phyloP scores from a whole-genome alignment of 306 rosid species.

The Mimosa bimucronata region DNA sequence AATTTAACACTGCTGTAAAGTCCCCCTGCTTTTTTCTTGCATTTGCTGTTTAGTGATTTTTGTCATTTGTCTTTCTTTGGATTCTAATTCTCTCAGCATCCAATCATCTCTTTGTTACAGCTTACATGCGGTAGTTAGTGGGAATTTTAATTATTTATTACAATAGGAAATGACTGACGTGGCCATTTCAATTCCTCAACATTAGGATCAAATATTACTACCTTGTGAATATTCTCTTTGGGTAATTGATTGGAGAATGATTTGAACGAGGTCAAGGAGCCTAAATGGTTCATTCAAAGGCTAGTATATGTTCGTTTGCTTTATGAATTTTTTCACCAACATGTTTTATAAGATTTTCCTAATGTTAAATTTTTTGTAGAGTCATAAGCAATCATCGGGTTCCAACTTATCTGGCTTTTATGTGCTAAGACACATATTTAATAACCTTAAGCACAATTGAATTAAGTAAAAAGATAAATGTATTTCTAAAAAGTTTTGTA shows the following conservation, averaged over 20 bases:
- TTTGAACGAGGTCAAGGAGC: too few species aligned
- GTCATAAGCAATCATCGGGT: too few species aligned
- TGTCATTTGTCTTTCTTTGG: background rate
- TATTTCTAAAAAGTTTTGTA: too few species aligned
- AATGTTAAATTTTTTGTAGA: too few species aligned
- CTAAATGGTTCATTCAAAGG: background rate
- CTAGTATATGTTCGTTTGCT: too few species aligned
- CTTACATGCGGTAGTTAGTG: constrained; percentile 36
- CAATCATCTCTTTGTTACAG: too few species aligned
- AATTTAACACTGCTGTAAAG: constrained; percentile 35
- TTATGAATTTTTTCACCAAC: too few species aligned
- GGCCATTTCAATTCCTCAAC: constrained; percentile 40
- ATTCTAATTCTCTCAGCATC: constrained; percentile 33
- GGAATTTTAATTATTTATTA: constrained; percentile 28
- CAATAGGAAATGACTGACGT: background rate
- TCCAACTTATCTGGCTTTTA: too few species aligned
- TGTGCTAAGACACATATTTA: too few species aligned
- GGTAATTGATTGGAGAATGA: background rate
- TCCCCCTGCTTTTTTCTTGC: constrained; percentile 28
- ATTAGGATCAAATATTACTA: background rate
- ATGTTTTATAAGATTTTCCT: too few species aligned
- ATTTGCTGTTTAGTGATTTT: constrained; percentile 30
- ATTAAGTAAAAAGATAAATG: too few species aligned
- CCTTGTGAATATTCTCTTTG: background rate
- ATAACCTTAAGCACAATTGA: too few species aligned